Evolutionary conservation across 2,329 filamentous ascomycete genomes (phyloP).

Genomic region (Ascosphaera acerosa): DNA sequence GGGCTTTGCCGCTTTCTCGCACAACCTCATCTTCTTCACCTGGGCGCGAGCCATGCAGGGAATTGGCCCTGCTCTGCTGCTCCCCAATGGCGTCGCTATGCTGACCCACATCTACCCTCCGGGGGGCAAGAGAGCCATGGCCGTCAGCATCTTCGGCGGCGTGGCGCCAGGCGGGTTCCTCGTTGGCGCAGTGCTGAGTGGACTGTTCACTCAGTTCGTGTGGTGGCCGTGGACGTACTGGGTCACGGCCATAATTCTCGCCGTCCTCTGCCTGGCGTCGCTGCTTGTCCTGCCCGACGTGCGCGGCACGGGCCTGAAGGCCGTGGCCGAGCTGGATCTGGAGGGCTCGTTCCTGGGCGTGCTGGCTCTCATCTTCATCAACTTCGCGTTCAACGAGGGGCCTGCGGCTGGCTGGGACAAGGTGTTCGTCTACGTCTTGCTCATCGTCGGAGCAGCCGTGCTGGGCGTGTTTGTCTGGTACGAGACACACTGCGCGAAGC

Average conservation of each 20-base stretch:
- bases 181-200: slow-evolving; percentile 37
- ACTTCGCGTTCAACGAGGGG: slow-evolving; percentile 29
- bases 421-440: slow-evolving; percentile 19
- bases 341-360: slow-evolving; percentile 23
- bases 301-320: slow-evolving; percentile 7
- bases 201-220: slow-evolving; percentile 27
- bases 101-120: slow-evolving; percentile 38
- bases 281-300: slow-evolving; percentile 5
- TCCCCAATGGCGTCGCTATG: slow-evolving; percentile 41
- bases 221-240: slow-evolving; percentile 43
- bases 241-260: slow-evolving; percentile 27
- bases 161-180: slow-evolving; percentile 24
- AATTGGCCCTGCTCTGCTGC: slow-evolving; percentile 42
- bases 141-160: slow-evolving; percentile 32
- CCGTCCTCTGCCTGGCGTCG: neutral
- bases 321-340: slow-evolving; percentile 15
- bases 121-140: slow-evolving; percentile 39
- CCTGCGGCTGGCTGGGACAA: slow-evolving; percentile 21
- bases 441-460: slow-evolving; percentile 22
- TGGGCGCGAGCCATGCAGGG: slow-evolving; percentile 49
- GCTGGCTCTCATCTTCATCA: slow-evolving; percentile 24
- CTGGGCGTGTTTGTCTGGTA: slow-evolving; percentile 19
- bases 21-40: slow-evolving; percentile 41
- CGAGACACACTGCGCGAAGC: slow-evolving; percentile 13
- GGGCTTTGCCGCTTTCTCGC: slow-evolving; percentile 35